A percentile compares a stretch with the other conserved stretches of the same genome.
Evolutionary conservation across 768 basidiomycete species (phyloP).

Genomic region (Lentinula aciculospora): DNA sequence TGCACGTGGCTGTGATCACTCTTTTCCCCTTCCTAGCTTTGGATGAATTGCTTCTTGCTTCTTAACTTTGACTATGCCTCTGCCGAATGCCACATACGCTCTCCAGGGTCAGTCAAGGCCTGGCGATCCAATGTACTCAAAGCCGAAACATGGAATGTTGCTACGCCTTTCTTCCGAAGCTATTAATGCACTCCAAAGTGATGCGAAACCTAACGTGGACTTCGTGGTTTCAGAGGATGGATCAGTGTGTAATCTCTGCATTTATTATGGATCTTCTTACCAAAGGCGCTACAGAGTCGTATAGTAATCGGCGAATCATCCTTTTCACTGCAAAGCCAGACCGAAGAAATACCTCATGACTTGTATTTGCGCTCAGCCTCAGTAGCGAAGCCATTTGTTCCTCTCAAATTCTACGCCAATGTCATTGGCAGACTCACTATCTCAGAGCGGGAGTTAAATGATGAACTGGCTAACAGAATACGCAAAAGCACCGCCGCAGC

Average conservation of each 20-base stretch:
- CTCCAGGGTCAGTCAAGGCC: conserved; percentile 54
- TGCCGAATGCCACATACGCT: conserved; percentile 53
- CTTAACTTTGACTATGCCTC: conserved; percentile 46
- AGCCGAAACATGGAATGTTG: conserved; percentile 70
- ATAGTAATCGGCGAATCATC: conserved; percentile 58
- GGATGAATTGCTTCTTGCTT: neutral
- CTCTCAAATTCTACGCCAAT: conserved; percentile 69
- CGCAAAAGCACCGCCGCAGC: conserved; percentile 41
- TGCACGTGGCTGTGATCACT: neutral
- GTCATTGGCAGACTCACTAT: conserved; percentile 70
- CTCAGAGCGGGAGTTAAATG: conserved; percentile 25
- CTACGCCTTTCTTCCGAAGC: conserved; percentile 72
- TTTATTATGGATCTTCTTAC: neutral
- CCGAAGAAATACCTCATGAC: conserved; percentile 60
- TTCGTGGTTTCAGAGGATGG: conserved; percentile 53
- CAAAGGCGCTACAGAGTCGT: conserved; percentile 35
- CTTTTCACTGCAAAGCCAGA: conserved; percentile 51
- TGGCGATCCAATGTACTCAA: conserved; percentile 50
- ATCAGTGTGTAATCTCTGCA: conserved; percentile 38
- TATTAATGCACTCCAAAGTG: conserved; percentile 56
- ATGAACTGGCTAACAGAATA: conserved; percentile 47
- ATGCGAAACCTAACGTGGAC: conserved; percentile 36
- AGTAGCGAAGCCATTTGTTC: conserved; percentile 50
- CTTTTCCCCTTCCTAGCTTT: neutral
- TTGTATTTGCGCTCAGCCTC: conserved; percentile 65